These are phyloP conservation scores for Fusarium pseudograminearum DNA, from an alignment of 2,329 filamentous ascomycete species.

Conservation along the genomic window DNA sequence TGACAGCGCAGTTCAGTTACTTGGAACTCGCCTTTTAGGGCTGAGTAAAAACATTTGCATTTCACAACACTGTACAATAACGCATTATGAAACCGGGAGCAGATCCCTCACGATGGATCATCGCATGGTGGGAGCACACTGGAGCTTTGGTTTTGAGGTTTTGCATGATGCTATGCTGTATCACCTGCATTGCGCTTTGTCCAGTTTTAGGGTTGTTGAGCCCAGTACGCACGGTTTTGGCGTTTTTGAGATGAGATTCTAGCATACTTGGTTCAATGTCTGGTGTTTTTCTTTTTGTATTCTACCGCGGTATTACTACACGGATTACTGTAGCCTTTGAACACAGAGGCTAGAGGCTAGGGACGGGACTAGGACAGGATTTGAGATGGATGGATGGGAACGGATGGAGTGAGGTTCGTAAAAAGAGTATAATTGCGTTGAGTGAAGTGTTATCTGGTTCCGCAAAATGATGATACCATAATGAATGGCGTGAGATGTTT, in stretches of 20 bases:
- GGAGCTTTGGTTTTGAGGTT: constrained; percentile 43
- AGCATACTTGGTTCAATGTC: constrained; percentile 34
- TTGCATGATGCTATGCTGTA: constrained; percentile 35
- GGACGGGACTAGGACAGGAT: background rate
- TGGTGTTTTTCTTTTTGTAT: constrained; percentile 40
- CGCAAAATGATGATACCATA: constrained; percentile 15
- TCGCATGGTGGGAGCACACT: constrained; percentile 37
- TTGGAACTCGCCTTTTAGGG: constrained; percentile 32
- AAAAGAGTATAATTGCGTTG: constrained; percentile 38
- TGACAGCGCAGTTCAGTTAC: constrained; percentile 41
- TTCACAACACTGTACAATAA: constrained; percentile 45
- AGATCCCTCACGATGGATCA: constrained; percentile 38
- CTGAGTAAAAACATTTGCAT: constrained; percentile 30
- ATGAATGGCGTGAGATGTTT: constrained; percentile 3
- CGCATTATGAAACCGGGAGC: constrained; percentile 45
- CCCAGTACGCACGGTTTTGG: constrained; percentile 36
- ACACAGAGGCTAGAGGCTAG: constrained; percentile 25
- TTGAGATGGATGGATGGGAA: constrained; percentile 30
- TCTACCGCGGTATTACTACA: constrained; percentile 38
- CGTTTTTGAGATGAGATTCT: constrained; percentile 35
- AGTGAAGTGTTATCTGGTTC: constrained; percentile 23
- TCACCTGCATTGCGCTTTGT: constrained; percentile 33
- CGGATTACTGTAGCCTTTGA: constrained; percentile 24
- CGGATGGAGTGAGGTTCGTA: constrained; percentile 44
- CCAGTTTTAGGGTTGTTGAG: constrained; percentile 9